phyloP scores from a whole-genome alignment of 1,284 basidiomycete genomes.

The Coniferiporia sulphurascens region DNA sequence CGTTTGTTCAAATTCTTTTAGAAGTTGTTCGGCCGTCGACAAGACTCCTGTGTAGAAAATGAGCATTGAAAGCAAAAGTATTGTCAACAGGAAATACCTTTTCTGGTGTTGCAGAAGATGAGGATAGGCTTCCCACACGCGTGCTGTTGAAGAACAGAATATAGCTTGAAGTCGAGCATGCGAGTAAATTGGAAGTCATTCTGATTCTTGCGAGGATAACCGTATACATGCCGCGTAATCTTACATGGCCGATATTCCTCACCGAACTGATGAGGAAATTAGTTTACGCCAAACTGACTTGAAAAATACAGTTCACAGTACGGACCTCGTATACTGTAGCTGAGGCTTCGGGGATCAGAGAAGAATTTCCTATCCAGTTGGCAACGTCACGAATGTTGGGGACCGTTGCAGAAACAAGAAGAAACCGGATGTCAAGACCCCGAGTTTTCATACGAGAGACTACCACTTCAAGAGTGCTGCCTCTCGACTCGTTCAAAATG shows the following conservation, averaged over 20 bases:
- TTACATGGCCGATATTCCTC: slow-evolving; percentile 88
- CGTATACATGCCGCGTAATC: slow-evolving; percentile 67
- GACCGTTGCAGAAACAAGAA: slow-evolving; percentile 90
- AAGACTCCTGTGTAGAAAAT: slow-evolving; percentile 47
- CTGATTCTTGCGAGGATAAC: slow-evolving; percentile 52
- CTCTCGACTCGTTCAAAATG: slow-evolving; percentile 83
- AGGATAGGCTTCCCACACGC: slow-evolving; percentile 75
- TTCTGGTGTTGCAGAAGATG: slow-evolving; percentile 83
- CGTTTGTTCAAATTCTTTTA: slow-evolving; percentile 64
- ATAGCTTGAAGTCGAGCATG: slow-evolving; percentile 73
- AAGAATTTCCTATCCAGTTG: slow-evolving; percentile 71
- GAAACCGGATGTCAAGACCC: slow-evolving; percentile 68
- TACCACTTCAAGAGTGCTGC: slow-evolving; percentile 90
- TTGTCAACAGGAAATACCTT: slow-evolving; percentile 42
- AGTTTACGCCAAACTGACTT: neutral
- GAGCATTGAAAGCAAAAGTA: neutral
- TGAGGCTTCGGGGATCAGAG: slow-evolving; percentile 31
- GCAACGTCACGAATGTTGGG: slow-evolving; percentile 93
- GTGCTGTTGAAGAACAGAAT: slow-evolving; percentile 63
- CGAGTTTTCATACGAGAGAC: slow-evolving; percentile 87
- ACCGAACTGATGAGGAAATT: slow-evolving; percentile 60
- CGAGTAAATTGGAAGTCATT: slow-evolving; percentile 82
- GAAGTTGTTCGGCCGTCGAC: slow-evolving; percentile 67
- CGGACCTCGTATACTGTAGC: slow-evolving; percentile 73
- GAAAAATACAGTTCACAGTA: neutral